Percentiles rank a stretch among this genome's conserved stretches.
Conservation (phyloP, 2,329 filamentous ascomycete genomes). For the Diatrype stigma region DNA sequence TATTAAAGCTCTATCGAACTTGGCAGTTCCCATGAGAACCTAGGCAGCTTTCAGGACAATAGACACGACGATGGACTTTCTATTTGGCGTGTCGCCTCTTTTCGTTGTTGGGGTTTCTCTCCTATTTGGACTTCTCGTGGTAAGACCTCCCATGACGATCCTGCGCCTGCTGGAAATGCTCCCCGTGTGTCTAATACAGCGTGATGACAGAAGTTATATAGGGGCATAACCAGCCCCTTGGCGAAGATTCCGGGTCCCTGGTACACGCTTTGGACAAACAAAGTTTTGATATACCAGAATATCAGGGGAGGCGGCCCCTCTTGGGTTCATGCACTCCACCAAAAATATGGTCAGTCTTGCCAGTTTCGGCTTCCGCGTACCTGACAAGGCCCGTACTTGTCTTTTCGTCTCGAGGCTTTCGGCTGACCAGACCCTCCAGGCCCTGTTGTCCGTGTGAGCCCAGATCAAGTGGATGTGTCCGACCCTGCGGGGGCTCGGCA, state of each 20-base stretch:
- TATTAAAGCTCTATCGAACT: no score
- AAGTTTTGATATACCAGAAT: slow-evolving; percentile 7
- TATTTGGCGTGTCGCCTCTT: background rate
- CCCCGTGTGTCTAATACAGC: background rate
- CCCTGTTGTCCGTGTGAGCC: slow-evolving; percentile 23
- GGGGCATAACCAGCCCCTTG: slow-evolving; percentile 7
- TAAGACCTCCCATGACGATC: slow-evolving; percentile 3
- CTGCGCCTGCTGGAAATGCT: background rate
- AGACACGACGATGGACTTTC: background rate
- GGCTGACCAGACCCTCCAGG: slow-evolving; percentile 10
- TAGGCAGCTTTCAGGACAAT: no score
- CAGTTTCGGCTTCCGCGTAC: background rate
- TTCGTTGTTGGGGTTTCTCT: background rate
- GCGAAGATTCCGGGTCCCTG: slow-evolving; percentile 15
- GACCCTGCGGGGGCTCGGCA: slow-evolving; percentile 14
- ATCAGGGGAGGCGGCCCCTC: slow-evolving; percentile 1
- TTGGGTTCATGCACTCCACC: slow-evolving; percentile 22
- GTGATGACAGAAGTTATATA: slow-evolving; percentile 2
- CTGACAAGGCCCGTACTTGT: no score
- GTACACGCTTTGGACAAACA: slow-evolving; percentile 13
- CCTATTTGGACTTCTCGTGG: background rate
- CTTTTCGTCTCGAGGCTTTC: no score
- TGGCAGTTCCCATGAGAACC: no score
- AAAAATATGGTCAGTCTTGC: slow-evolving; percentile 20
- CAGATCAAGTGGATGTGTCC: slow-evolving; percentile 20